Conservation (phyloP, 177 flowering plant species). For the Tripterygium wilfordii region DNA sequence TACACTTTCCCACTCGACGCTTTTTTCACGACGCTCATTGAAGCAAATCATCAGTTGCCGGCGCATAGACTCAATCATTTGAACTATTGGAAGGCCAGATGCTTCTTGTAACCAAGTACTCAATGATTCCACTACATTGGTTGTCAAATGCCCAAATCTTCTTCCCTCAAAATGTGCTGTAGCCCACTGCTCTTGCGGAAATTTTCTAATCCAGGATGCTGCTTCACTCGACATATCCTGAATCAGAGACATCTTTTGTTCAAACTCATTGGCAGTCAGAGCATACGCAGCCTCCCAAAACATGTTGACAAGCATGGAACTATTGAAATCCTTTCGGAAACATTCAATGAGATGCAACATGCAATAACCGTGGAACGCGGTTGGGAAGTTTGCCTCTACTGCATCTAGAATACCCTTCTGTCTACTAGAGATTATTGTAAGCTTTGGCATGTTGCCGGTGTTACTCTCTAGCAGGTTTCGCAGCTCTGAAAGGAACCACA, state of each 20-base stretch:
- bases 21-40: constrained; percentile 75
- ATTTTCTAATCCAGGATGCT: constrained; percentile 78
- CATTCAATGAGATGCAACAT: constrained; percentile 82
- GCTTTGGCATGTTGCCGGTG: constrained; percentile 91
- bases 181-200: constrained; percentile 90
- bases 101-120: constrained; percentile 78
- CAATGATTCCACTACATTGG: constrained; percentile 68
- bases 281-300: constrained; percentile 93
- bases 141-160: constrained; percentile 78
- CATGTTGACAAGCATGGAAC: constrained; percentile 68
- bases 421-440: constrained; percentile 82
- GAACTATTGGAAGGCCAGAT: constrained; percentile 83
- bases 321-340: constrained; percentile 79
- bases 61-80: constrained; percentile 87
- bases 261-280: constrained; percentile 74
- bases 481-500: constrained; percentile 94
- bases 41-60: constrained; percentile 96
- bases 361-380: constrained; percentile 94
- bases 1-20: constrained; percentile 79
- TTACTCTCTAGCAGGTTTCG: constrained; percentile 74
- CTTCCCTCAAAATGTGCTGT: constrained; percentile 91
- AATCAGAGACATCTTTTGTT: constrained; percentile 70
- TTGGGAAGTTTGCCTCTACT: constrained; percentile 91
- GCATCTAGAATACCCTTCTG: constrained; percentile 85
- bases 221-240: constrained; percentile 85